These are phyloP conservation scores for Salix dunnii DNA, from an alignment of 345 rosid genomes.

Conservation along the genomic window DNA sequence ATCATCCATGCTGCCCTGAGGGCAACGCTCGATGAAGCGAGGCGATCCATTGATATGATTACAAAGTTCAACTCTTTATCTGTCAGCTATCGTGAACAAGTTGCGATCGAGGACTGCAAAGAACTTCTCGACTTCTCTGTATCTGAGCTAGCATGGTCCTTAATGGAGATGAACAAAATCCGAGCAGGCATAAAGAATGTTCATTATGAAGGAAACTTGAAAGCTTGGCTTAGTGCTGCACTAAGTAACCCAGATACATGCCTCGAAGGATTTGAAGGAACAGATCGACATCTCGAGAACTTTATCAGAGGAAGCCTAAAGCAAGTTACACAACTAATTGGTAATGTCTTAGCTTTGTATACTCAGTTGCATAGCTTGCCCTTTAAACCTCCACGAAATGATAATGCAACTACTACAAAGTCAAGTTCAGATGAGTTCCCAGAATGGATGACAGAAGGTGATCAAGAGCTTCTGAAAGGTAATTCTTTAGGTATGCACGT, in stretches of 20 bases:
- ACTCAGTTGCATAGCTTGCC: constrained; percentile 60
- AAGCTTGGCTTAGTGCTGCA: constrained; percentile 40
- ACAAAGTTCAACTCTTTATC: constrained; percentile 59
- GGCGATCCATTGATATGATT: constrained; percentile 45
- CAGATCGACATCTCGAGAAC: constrained; percentile 53
- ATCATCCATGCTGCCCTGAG: constrained; percentile 57
- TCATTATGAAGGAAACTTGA: constrained; percentile 52
- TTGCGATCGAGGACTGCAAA: constrained; percentile 84
- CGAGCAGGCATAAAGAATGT: constrained; percentile 41
- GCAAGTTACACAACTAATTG: constrained; percentile 62
- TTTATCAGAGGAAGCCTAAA: constrained; percentile 45
- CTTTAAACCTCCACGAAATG: constrained; percentile 41
- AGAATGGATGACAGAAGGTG: constrained; percentile 62
- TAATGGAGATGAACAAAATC: constrained; percentile 64
- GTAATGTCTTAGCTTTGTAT: constrained; percentile 25
- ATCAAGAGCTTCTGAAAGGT: constrained; percentile 30
- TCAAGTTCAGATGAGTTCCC: constrained; percentile 31
- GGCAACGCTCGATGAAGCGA: constrained; percentile 62
- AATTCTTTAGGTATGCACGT: constrained; percentile 9
- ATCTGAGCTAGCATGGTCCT: constrained; percentile 90
- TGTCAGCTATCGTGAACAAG: constrained; percentile 64
- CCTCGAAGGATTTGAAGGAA: constrained; percentile 57
- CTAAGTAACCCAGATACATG: constrained; percentile 33
- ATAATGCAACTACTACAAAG: not conserved
- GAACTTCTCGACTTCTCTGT: constrained; percentile 88